Evolutionary conservation across 805 yeast species (phyloP), one percentile per base, ranked within the genome.

Genomic region (Nakazawaea ishiwadae): DNA sequence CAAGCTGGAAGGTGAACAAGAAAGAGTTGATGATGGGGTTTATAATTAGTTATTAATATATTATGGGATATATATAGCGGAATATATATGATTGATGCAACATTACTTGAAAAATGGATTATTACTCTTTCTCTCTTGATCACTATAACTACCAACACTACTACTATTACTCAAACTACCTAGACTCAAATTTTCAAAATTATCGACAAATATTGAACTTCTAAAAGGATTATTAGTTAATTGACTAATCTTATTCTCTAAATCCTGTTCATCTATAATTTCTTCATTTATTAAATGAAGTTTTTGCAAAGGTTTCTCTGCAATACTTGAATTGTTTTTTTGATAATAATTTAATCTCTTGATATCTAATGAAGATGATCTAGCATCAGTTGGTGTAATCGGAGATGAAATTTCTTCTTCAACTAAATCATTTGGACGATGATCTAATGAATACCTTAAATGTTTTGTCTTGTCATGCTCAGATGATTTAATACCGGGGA

Each of bases 11-110:
- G 44, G 51, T 26, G 73, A 69, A 52, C 74, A 70, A 51, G 57
- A 63, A 50, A 61, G 75, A 40, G 71, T 73, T 5, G 73, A 68
- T 29, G 75, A 70, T 48, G 73, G 63, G 10, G 51, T 66, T 12
- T 66, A 55, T 48, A 14, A 18, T 16, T 14, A 3, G 5, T 36
- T 9, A 21, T 19, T 21, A 28, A 33, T 9, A n/a, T n/a, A n/a
- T n/a, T n/a, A n/a, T n/a, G n/a, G n/a, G n/a, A n/a, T n/a, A n/a
- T n/a, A n/a, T n/a, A n/a, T n/a, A n/a, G n/a, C n/a, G n/a, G n/a
- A n/a, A n/a, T n/a, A n/a, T n/a, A n/a, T n/a, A n/a, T n/a, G n/a
- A n/a, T n/a, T n/a, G n/a, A n/a, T n/a, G n/a, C n/a, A n/a, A n/a
- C n/a, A n/a, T 5, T 19, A 21, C 10, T 12, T 10, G 6, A 33